These are phyloP conservation scores for Fallopia convolvulus DNA, from an alignment of 148 eudicot genomes.

Conservation along the genomic window DNA sequence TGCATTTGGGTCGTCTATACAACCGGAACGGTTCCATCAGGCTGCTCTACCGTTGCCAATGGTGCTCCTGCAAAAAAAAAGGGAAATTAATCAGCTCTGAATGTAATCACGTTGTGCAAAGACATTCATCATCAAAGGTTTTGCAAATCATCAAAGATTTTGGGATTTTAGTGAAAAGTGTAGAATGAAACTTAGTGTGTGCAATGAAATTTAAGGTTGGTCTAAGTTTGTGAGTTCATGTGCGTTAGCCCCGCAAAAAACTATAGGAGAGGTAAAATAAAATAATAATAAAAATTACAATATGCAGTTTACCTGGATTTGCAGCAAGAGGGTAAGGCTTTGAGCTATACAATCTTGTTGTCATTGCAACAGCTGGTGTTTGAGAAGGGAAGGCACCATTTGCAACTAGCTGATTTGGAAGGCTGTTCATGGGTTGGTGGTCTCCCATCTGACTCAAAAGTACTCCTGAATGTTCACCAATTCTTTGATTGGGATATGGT, in stretches of 20 bases:
- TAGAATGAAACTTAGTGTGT: no score
- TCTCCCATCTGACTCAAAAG: constrained; percentile 25
- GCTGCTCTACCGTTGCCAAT: background rate
- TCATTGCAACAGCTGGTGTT: constrained; percentile 17
- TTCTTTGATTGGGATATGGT: constrained; percentile 29
- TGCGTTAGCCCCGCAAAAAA: background rate
- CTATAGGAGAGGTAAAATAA: background rate
- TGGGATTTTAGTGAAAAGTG: background rate
- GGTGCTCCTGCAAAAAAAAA: constrained; percentile 11
- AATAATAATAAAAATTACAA: background rate
- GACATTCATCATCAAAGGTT: background rate
- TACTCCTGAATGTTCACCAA: constrained; percentile 24
- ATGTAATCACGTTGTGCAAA: background rate
- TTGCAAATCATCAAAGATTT: background rate
- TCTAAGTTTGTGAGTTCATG: background rate
- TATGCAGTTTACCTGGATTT: constrained; percentile 28
- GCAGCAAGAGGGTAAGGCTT: constrained; percentile 29
- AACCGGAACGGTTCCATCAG: background rate
- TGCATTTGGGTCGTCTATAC: background rate
- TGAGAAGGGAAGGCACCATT: constrained; percentile 29
- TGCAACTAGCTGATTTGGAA: constrained; percentile 22
- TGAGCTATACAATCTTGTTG: constrained; percentile 24
- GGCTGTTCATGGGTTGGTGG: constrained; percentile 14
- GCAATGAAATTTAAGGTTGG: background rate
- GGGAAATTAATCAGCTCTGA: background rate